Conservation (phyloP, 2,329 filamentous ascomycete genomes). For the Akanthomyces dipterigenus region DNA sequence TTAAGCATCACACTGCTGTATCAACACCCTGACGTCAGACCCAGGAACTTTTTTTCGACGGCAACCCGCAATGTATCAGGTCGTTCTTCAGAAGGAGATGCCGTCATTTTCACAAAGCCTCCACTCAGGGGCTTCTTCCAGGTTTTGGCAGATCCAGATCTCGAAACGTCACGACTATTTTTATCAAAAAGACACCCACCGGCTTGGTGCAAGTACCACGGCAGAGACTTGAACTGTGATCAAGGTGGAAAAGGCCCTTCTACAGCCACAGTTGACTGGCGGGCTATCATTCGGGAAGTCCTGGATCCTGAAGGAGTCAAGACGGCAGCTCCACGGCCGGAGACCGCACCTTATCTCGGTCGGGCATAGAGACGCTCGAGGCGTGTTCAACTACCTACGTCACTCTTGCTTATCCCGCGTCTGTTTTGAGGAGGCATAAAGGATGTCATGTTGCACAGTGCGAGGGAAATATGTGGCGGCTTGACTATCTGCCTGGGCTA, state of each 20-base stretch:
- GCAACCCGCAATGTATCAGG: not conserved
- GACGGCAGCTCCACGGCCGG: not conserved
- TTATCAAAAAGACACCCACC: constrained; percentile 29
- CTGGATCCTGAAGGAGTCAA: constrained; percentile 23
- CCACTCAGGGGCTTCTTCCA: constrained; percentile 30
- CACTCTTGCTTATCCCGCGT: not conserved
- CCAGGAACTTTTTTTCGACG: not conserved
- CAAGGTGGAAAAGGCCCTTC: not conserved
- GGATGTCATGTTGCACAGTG: not conserved
- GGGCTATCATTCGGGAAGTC: constrained; percentile 21
- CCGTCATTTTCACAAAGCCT: constrained; percentile 21
- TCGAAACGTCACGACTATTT: constrained; percentile 32
- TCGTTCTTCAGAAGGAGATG: not conserved
- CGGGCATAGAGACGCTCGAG: not conserved
- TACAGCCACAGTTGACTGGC: constrained; percentile 25
- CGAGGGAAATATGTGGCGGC: not conserved
- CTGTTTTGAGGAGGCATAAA: not conserved
- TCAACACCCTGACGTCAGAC: not conserved
- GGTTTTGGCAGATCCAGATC: constrained; percentile 39
- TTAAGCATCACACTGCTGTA: constrained; percentile 14
- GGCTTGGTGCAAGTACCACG: constrained; percentile 38
- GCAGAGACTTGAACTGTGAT: constrained; percentile 14
- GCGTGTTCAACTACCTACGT: not conserved
- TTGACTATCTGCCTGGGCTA: not conserved
- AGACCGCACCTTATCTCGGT: not conserved